Percentiles rank a stretch among this genome's conserved stretches.
Evolutionary conservation across 2,329 filamentous ascomycete species (phyloP).

Genomic region (Penicillium brevicompactum): DNA sequence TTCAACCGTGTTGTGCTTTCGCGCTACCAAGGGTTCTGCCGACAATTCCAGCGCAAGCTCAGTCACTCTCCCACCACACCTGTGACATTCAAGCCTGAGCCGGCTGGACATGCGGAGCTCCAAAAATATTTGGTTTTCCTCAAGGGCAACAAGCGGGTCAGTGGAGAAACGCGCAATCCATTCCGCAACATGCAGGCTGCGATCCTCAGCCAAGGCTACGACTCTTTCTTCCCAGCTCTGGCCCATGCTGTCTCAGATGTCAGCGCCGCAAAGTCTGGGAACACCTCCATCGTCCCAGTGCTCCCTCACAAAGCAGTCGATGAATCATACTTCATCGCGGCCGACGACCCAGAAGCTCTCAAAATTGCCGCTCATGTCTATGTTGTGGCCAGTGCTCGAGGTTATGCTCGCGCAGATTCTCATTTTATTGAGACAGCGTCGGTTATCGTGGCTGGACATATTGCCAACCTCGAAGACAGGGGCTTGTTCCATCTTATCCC

Average conservation of each 20-base stretch:
- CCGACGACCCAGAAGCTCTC: constrained; percentile 60
- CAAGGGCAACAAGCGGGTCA: constrained; percentile 38
- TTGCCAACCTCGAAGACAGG: constrained; percentile 73
- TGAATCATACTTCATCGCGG: constrained; percentile 48
- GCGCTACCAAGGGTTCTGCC: constrained; percentile 72
- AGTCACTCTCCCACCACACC: constrained; percentile 58
- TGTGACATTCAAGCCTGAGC: constrained; percentile 59
- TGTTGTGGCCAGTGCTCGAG: constrained; percentile 66
- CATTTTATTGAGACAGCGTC: constrained; percentile 64
- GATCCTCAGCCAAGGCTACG: constrained; percentile 46
- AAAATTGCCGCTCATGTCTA: constrained; percentile 69
- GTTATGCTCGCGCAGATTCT: constrained; percentile 51
- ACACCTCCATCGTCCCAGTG: constrained; percentile 37
- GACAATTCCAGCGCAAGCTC: constrained; percentile 46
- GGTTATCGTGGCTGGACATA: constrained; percentile 73
- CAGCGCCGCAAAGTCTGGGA: constrained; percentile 27
- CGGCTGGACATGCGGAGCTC: constrained; percentile 47
- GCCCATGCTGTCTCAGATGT: constrained; percentile 45
- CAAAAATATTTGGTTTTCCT: constrained; percentile 41
- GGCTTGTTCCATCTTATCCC: constrained; percentile 79
- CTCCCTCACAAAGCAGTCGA: constrained; percentile 54
- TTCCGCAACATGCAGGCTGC: constrained; percentile 48
- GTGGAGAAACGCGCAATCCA: constrained; percentile 45
- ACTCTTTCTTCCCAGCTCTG: constrained; percentile 43
- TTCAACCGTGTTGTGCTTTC: constrained; percentile 83